Percentiles rank a stretch among this genome's conserved stretches.
phyloP scores from a whole-genome alignment of 2,329 filamentous ascomycete species.

The Venturia pyrina region DNA sequence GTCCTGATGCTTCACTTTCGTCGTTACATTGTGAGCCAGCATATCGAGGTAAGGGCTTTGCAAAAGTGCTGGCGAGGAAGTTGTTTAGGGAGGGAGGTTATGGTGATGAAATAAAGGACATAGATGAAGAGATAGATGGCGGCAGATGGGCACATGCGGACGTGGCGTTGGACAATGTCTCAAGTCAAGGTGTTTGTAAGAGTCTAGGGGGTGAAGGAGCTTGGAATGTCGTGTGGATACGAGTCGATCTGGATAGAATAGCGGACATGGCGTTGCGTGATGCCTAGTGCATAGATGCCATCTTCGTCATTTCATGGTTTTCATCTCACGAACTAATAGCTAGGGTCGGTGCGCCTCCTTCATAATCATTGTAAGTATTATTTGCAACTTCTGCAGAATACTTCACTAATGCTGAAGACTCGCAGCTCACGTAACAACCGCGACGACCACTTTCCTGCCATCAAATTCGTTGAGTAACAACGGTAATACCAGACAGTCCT shows the following conservation, averaged over 20 bases:
- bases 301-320: background rate
- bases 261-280: background rate
- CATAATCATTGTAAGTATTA: too few relatives aligned
- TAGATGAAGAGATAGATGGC: constrained; percentile 23
- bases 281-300: background rate
- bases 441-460: too few relatives aligned
- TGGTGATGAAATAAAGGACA: constrained; percentile 28
- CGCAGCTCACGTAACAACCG: too few relatives aligned
- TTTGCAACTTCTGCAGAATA: too few relatives aligned
- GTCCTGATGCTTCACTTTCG: constrained; percentile 51
- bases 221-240: constrained; percentile 51
- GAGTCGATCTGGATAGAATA: constrained; percentile 29
- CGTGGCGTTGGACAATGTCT: constrained; percentile 49
- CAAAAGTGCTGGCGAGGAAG: constrained; percentile 50
- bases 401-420: too few relatives aligned
- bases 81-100: constrained; percentile 41
- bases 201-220: constrained; percentile 47
- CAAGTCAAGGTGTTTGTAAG: constrained; percentile 52
- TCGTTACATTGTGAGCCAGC: constrained; percentile 50
- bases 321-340: too few relatives aligned
- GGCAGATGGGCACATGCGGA: constrained; percentile 53
- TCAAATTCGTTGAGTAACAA: too few relatives aligned
- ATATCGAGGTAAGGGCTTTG: constrained; percentile 53
- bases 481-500: too few relatives aligned
- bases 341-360: too few relatives aligned